Evolutionary conservation across 2,329 filamentous ascomycete species (phyloP).

Genomic region (Piedraia hortae): DNA sequence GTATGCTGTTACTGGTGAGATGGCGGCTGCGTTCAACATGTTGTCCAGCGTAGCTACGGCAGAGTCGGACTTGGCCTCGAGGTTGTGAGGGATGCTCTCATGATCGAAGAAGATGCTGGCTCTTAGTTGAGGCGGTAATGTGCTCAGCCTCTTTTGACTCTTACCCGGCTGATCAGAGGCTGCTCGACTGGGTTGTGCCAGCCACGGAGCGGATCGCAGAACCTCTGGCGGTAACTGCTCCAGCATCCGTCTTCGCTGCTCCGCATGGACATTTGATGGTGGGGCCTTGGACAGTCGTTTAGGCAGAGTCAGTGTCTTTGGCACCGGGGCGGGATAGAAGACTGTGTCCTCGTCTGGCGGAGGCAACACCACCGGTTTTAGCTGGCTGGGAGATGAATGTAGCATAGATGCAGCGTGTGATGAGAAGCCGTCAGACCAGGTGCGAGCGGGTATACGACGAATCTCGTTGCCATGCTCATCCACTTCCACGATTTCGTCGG

Average conservation of each 20-base stretch:
- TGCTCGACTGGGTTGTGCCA: slow-evolving; percentile 9
- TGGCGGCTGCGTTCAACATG: slow-evolving; percentile 70
- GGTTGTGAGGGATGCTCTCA: slow-evolving; percentile 27
- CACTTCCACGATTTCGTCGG: slow-evolving; percentile 11
- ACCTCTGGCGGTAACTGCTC: slow-evolving; percentile 21
- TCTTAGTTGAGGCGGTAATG: slow-evolving; percentile 55
- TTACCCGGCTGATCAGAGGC: slow-evolving; percentile 3
- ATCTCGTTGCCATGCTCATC: slow-evolving; percentile 12
- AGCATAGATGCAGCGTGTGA: slow-evolving; percentile 8
- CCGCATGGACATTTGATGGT: slow-evolving; percentile 33
- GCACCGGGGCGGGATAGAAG: slow-evolving; percentile 85
- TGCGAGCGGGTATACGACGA: slow-evolving; percentile 9
- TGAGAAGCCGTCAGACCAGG: slow-evolving; percentile 7
- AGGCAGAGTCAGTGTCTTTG: slow-evolving; percentile 75
- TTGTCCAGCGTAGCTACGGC: slow-evolving; percentile 72
- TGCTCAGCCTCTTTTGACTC: slow-evolving; percentile 12
- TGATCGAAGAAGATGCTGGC: slow-evolving; percentile 79
- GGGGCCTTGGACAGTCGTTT: slow-evolving; percentile 57
- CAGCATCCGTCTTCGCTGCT: slow-evolving; percentile 46
- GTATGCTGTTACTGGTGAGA: slow-evolving; percentile 70
- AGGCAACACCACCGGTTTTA: slow-evolving; percentile 21
- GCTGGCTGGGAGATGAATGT: slow-evolving; percentile 2
- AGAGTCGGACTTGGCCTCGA: slow-evolving; percentile 41
- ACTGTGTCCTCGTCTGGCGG: slow-evolving; percentile 56
- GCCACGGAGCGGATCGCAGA: slow-evolving; percentile 24